phyloP scores from a whole-genome alignment of 306 rosid genomes.

The Pterocarpus macrocarpus region DNA sequence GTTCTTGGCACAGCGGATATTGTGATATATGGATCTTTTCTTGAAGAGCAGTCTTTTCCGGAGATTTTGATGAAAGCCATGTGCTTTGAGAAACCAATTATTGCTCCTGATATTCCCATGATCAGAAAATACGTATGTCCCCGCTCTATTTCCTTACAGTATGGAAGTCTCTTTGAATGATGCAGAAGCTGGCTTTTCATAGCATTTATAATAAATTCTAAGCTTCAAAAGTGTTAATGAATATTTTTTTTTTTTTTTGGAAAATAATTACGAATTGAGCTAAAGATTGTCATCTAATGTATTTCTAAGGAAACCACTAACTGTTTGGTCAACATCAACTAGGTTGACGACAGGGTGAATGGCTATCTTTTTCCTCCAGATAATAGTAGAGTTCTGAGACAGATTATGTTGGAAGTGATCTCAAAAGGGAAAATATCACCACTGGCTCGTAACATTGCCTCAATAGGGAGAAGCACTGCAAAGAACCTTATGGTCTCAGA shows the following conservation, averaged over 20 bases:
- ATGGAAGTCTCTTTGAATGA: conserved; percentile 24
- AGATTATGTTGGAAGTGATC: conserved; percentile 71
- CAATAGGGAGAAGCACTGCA: conserved; percentile 72
- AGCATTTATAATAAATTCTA: conserved; percentile 3
- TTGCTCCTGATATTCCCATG: conserved; percentile 84
- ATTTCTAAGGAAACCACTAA: conserved; percentile 52
- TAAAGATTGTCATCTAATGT: conserved; percentile 15
- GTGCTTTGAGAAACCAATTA: conserved; percentile 90
- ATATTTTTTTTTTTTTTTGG: not conserved
- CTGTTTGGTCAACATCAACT: conserved; percentile 49
- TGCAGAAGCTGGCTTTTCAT: conserved; percentile 25
- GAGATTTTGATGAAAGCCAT: conserved; percentile 84
- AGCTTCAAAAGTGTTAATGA: not conserved
- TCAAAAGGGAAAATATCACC: conserved; percentile 76
- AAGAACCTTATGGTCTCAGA: conserved; percentile 78
- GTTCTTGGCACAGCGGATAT: conserved; percentile 71
- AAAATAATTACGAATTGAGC: conserved; percentile 1
- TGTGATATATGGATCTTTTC: conserved; percentile 88
- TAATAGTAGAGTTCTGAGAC: conserved; percentile 61
- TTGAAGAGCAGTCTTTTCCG: conserved; percentile 87
- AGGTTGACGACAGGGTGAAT: conserved; percentile 93
- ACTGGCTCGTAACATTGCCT: conserved; percentile 78
- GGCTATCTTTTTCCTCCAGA: conserved; percentile 89
- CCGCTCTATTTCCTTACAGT: conserved; percentile 36
- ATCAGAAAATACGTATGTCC: conserved; percentile 83